A percentile compares a stretch with the other conserved stretches of the same genome.
Evolutionary conservation across 192 early-diverging fungal species (phyloP).

Genomic region (Pilaira anomala): DNA sequence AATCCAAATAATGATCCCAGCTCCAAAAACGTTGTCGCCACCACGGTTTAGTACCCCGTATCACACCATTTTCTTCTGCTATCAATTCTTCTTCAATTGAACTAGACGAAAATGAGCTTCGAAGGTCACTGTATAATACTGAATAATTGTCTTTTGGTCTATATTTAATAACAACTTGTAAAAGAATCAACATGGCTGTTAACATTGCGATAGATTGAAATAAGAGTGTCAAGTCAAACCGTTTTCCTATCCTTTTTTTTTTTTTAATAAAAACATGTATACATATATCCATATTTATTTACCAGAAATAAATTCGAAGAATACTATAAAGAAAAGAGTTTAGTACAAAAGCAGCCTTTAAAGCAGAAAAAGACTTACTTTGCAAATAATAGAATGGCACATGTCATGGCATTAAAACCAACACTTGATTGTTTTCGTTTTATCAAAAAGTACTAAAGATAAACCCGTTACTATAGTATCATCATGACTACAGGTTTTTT

Average conservation of each 20-base stretch:
- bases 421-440: slow-evolving; percentile 44
- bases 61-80: slow-evolving; percentile 2
- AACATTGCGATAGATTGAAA: slow-evolving; percentile 58
- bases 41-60: slow-evolving; percentile 4
- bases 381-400: slow-evolving; percentile 50
- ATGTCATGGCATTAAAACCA: slow-evolving; percentile 55
- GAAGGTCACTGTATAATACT: slow-evolving; percentile 19
- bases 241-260: slow-evolving; percentile 35
- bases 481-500: background rate
- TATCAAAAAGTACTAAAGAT: slow-evolving; percentile 43
- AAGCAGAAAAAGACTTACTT: slow-evolving; percentile 35
- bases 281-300: slow-evolving; percentile 16
- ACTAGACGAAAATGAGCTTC: background rate
- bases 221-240: slow-evolving; percentile 51
- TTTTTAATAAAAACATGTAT: background rate
- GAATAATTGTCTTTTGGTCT: slow-evolving; percentile 26
- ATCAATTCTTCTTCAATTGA: slow-evolving; percentile 7
- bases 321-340: slow-evolving; percentile 24
- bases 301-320: slow-evolving; percentile 46
- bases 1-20: slow-evolving; percentile 41
- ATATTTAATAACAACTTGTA: slow-evolving; percentile 46
- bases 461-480: background rate
- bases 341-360: background rate
- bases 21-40: slow-evolving; percentile 33
- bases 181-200: slow-evolving; percentile 45